phyloP scores from a whole-genome alignment of 345 rosid species.

The Angophora floribunda region DNA sequence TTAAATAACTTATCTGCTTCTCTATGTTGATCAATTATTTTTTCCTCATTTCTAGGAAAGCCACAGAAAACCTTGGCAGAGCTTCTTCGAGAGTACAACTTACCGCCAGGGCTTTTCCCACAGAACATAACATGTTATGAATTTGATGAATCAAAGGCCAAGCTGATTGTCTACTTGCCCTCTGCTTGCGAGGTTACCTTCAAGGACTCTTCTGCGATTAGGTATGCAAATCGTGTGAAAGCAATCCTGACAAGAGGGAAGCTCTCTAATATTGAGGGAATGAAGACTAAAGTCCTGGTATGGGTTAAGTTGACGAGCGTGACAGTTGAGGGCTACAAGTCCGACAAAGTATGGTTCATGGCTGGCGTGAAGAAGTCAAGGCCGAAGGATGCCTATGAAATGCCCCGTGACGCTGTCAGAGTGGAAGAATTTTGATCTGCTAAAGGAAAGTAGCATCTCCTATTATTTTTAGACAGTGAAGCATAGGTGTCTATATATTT shows the following conservation, averaged over 20 bases:
- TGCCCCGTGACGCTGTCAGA: conserved; percentile 48
- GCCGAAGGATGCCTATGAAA: conserved; percentile 52
- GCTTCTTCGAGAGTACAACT: conserved; percentile 79
- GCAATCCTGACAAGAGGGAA: conserved; percentile 68
- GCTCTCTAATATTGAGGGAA: conserved; percentile 76
- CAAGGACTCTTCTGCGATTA: conserved; percentile 74
- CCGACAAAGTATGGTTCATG: conserved; percentile 93
- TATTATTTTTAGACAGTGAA: not conserved
- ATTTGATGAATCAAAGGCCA: conserved; percentile 77
- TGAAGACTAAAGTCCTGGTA: conserved; percentile 91
- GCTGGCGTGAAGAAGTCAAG: conserved; percentile 92
- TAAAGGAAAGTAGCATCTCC: not conserved
- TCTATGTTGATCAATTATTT: not conserved
- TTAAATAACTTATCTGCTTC: not conserved
- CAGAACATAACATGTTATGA: conserved; percentile 80
- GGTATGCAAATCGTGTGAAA: conserved; percentile 81
- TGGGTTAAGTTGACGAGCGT: conserved; percentile 86
- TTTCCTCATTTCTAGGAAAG: conserved; percentile 37
- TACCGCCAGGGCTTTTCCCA: conserved; percentile 92
- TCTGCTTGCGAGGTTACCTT: conserved; percentile 74
- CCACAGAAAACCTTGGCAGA: conserved; percentile 72
- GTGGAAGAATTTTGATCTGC: conserved; percentile 60
- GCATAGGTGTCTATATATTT: not conserved
- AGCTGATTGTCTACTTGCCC: conserved; percentile 68
- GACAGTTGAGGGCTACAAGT: conserved; percentile 60